phyloP scores from a whole-genome alignment of 176 grass and related monocot species.

The Alloteropsis semialata region DNA sequence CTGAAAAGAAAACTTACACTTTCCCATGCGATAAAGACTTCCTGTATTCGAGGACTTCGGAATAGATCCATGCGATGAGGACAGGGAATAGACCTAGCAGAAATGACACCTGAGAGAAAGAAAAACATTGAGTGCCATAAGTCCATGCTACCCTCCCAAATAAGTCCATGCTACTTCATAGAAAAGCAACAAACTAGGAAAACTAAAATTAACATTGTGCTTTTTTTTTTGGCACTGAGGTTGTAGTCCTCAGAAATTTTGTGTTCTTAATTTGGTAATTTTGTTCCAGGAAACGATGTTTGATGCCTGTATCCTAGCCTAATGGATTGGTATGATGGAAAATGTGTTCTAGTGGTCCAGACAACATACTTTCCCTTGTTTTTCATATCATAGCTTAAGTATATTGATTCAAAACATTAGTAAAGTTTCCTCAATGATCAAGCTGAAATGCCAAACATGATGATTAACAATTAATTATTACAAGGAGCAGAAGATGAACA shows the following conservation, averaged over 20 bases:
- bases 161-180: neutral
- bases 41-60: conserved; percentile 57
- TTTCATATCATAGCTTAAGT: neutral
- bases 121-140: neutral
- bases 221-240: neutral
- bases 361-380: neutral
- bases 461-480: neutral
- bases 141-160: neutral
- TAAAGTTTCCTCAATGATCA: neutral
- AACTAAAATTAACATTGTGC: neutral
- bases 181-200: neutral
- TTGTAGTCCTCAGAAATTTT: neutral
- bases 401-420: neutral
- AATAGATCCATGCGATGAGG: conserved; percentile 65
- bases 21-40: conserved; percentile 36
- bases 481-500: neutral
- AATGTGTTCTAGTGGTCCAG: neutral
- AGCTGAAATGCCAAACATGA: neutral
- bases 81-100: conserved; percentile 62
- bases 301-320: neutral
- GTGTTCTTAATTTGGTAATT: neutral
- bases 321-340: neutral
- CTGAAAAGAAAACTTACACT: conserved; percentile 48
- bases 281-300: neutral
- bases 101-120: conserved; percentile 57